These are phyloP conservation scores for Fusarium bulbicola DNA, from an alignment of 2,329 filamentous ascomycete genomes.

Conservation along the genomic window DNA sequence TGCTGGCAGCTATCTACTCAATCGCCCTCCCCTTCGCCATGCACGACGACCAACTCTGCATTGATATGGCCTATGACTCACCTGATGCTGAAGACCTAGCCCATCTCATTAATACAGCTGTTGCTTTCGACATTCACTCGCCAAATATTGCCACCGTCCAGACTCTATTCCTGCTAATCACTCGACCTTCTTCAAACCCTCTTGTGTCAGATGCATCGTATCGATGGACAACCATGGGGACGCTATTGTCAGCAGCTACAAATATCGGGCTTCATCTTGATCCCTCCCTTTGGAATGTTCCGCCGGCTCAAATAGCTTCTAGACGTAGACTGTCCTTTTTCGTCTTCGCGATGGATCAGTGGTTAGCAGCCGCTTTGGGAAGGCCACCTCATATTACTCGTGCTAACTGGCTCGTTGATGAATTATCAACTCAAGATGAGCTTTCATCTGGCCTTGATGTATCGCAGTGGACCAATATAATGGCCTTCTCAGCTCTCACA, in stretches of 20 bases:
- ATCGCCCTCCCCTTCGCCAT: not conserved
- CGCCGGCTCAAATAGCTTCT: not conserved
- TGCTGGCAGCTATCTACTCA: not conserved
- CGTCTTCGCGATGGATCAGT: not conserved
- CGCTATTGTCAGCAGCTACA: not conserved
- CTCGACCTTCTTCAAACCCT: not conserved
- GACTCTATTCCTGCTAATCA: not conserved
- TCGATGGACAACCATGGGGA: not conserved
- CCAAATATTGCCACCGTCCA: not conserved
- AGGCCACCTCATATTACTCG: not conserved
- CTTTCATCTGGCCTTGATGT: not conserved
- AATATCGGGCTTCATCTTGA: not conserved
- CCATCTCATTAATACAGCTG: not conserved
- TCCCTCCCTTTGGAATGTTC: not conserved
- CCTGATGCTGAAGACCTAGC: not conserved
- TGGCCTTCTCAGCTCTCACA: not conserved
- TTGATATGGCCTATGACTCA: constrained; percentile 4
- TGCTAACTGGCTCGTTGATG: not conserved
- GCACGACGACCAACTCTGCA: constrained; percentile 3
- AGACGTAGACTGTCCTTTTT: not conserved
- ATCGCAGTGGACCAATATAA: not conserved
- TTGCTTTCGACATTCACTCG: not conserved
- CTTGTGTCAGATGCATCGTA: not conserved
- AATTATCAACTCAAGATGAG: not conserved
- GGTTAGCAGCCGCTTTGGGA: not conserved